Percentiles rank a stretch among this genome's conserved stretches.
These are phyloP conservation scores for Wickerhamomyces chambardii DNA, from an alignment of 805 yeast genomes.

Conservation along the genomic window DNA sequence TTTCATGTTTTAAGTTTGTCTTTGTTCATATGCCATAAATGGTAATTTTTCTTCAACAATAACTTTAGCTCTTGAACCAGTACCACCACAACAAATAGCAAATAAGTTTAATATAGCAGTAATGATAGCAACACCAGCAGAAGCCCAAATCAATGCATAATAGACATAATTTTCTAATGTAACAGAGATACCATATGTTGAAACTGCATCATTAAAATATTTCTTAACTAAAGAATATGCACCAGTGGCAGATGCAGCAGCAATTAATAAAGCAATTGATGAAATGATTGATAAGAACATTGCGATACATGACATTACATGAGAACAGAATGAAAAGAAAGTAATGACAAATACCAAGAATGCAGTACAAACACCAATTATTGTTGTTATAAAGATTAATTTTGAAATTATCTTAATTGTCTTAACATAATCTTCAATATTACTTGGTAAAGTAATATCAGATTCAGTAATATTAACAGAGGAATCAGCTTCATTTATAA, in stretches of 20 bases:
- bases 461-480: conserved; percentile 12
- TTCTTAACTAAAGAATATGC: conserved; percentile 39
- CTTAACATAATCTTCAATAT: conserved; percentile 34
- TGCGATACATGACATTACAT: conserved; percentile 34
- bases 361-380: conserved; percentile 37
- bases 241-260: conserved; percentile 57
- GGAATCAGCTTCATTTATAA: conserved; percentile 11
- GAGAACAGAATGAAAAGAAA: conserved; percentile 35
- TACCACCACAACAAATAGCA: conserved; percentile 32
- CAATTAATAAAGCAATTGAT: conserved; percentile 25
- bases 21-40: conserved; percentile 3
- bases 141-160: conserved; percentile 59
- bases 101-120: conserved; percentile 23
- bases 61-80: conserved; percentile 2
- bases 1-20: not conserved
- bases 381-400: conserved; percentile 49
- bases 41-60: conserved; percentile 1
- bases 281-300: conserved; percentile 34
- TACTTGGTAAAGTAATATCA: conserved; percentile 42
- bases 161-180: conserved; percentile 35
- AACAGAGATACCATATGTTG: conserved; percentile 46
- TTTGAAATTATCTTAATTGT: conserved; percentile 38
- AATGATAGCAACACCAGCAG: conserved; percentile 37
- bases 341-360: conserved; percentile 32
- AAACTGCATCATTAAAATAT: conserved; percentile 39